These are phyloP conservation scores for Mrakia hoshinonis DNA, from an alignment of 768 basidiomycete species.

Conservation along the genomic window DNA sequence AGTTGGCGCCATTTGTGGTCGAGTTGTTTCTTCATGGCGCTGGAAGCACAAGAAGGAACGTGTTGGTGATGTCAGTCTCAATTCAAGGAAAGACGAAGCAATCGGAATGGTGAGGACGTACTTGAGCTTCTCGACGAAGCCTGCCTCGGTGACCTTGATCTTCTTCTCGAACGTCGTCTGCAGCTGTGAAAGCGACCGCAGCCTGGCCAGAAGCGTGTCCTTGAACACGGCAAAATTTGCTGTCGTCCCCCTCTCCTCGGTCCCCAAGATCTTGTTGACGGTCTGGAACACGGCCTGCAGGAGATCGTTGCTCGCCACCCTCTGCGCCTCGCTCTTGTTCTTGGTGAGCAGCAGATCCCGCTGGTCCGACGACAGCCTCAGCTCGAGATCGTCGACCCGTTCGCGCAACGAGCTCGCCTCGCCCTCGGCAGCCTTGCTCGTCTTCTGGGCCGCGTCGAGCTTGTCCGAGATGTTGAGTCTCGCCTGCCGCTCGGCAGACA, in stretches of 20 bases:
- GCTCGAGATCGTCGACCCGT: conserved; percentile 66
- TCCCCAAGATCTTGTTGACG: conserved; percentile 81
- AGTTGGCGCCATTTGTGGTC: conserved; percentile 84
- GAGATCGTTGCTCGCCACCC: conserved; percentile 85
- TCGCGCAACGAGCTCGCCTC: conserved; percentile 57
- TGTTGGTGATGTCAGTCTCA: no score
- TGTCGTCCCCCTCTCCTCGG: conserved; percentile 39
- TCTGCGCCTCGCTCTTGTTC: conserved; percentile 76
- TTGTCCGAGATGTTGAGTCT: conserved; percentile 79
- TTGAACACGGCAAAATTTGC: conserved; percentile 91
- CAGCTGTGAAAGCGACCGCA: conserved; percentile 76
- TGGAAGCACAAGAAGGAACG: conserved; percentile 27
- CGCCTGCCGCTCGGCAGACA: conserved; percentile 79
- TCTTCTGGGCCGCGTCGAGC: conserved; percentile 62
- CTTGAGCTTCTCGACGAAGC: conserved; percentile 60
- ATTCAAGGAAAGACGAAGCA: no score
- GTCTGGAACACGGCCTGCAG: conserved; percentile 89
- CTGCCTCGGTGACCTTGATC: conserved; percentile 65
- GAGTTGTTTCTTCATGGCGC: conserved; percentile 72
- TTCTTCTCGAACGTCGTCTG: conserved; percentile 79
- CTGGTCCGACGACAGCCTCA: conserved; percentile 71
- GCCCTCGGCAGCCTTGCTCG: conserved; percentile 56
- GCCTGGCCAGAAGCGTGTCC: conserved; percentile 78
- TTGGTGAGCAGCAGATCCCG: conserved; percentile 61
- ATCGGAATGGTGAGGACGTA: conserved; percentile 33